Percentiles rank a stretch among this genome's conserved stretches.
phyloP scores from a whole-genome alignment of 805 yeast species.

The Saturnispora besseyi region DNA sequence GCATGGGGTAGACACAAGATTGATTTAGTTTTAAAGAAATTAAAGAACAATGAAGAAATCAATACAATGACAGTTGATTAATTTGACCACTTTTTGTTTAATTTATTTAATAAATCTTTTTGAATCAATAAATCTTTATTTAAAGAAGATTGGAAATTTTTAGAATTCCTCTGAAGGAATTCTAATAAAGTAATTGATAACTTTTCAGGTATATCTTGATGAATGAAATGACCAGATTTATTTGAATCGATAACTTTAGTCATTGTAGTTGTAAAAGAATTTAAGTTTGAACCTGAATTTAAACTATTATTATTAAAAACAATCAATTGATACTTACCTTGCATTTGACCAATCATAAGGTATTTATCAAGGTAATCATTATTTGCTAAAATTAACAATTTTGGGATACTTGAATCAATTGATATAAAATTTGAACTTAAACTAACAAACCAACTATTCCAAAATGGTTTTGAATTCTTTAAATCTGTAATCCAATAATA shows the following conservation, averaged over 20 bases:
- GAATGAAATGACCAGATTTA: constrained; percentile 88
- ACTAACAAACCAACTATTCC: constrained; percentile 78
- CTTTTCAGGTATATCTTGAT: constrained; percentile 76
- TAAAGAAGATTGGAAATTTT: constrained; percentile 21
- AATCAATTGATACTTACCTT: constrained; percentile 85
- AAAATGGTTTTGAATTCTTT: constrained; percentile 48
- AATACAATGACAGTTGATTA: constrained; percentile 42
- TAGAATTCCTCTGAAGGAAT: constrained; percentile 37
- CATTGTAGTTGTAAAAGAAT: constrained; percentile 19
- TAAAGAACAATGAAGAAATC: constrained; percentile 32
- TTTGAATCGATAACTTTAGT: constrained; percentile 20
- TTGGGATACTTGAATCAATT: constrained; percentile 38
- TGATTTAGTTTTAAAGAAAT: constrained; percentile 62
- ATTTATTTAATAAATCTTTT: constrained; percentile 20
- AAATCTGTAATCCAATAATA: constrained; percentile 60
- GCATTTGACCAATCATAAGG: constrained; percentile 95
- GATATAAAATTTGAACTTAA: constrained; percentile 45
- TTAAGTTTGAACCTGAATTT: constrained; percentile 15
- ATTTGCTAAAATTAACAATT: constrained; percentile 75
- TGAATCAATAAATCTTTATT: constrained; percentile 18
- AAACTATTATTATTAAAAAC: constrained; percentile 43
- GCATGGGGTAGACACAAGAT: constrained; percentile 86
- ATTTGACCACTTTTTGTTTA: constrained; percentile 29
- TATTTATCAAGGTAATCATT: constrained; percentile 81
- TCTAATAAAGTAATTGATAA: constrained; percentile 48